Base-by-base conservation (phyloP, 75 land plant species). In the Sequoia sempervirens region DNA sequence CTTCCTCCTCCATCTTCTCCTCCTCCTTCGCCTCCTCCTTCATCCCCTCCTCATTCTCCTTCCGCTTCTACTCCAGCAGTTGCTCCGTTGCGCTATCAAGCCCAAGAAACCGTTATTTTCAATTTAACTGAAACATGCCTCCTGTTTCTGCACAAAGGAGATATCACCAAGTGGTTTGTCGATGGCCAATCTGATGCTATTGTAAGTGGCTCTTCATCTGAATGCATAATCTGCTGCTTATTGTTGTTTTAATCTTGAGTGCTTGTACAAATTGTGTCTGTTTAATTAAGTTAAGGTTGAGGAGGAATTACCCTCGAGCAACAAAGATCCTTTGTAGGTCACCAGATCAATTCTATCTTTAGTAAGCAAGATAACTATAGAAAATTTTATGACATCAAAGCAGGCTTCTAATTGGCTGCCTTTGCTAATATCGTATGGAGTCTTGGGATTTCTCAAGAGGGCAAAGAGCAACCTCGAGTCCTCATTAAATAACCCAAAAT, bases 181-280 rank as follows among this genome's bases (percentile, higher is more conserved):
- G 95, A 95, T 72, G 96, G 95, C 36, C 56, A 89, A 5, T 85
- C 95, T 45, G 93, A 95, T 52, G 96, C 96, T 74, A 93, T 93
- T 45, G 95, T 94, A 36, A 90, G 89, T 84, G 5, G 6, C 8
- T 61, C n/a, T 23, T 61, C 66, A 26, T 61, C 6, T 26, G 8
- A 20, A 20, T 23, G n/a, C 7, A 9, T 32, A 1, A 64, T 23
- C 10, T 70, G 36, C 36, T 70, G 0, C 36, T 70, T 70, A 10
- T 69, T 28, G 36, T 11, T 30, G 32, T 70, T 70, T 70, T 61
- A 61, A 26, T 26, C 8, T 61, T 26, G 1, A 50, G 53, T 13
- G 15, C 2, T 50, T 50, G 53, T 56, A 20, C 23, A 20, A 56
- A 56, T 56, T 56, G 61, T 20, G 23, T 56, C 26, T 4, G 23